Base-by-base conservation (phyloP, 2,329 filamentous ascomycete species). In the Trichoderma brevicompactum region DNA sequence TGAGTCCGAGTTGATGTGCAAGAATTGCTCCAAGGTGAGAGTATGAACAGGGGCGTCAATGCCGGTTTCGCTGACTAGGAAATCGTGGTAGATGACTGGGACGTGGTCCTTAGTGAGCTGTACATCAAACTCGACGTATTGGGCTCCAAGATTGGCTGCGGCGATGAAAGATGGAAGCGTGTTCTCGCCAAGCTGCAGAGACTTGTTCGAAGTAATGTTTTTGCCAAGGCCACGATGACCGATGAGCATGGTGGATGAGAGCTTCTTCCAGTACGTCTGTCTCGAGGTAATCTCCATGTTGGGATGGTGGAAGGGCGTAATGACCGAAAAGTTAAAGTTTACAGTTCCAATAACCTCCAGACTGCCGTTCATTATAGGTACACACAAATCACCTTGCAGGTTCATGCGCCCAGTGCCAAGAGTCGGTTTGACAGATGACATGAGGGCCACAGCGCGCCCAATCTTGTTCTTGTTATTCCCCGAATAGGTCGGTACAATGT, bases 51-150 rank as follows among this genome's bases (percentile, higher is more conserved):
- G 95, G 0, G 95, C 95, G 74, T 99, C 95, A 62, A 97, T 95
- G 9, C 96, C 95, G 0, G 95, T 98, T 79, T 99, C 95, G 74
- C 93, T 97, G 75, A 99, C 95, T 13, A 98, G 83, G 74, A 99
- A 99, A 77, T 99, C 95, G 75, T 99, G 95, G 75, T 99, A 99
- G 72, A 99, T 97, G 69, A 99, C 94, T 0, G 95, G 95, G 1
- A 99, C 93, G 72, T 96, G 93, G 74, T 99, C 95, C 74, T 99
- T 99, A n/a, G 95, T 99, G 44, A 99, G 82, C 75, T 99, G 95
- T 0, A 99, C 95, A 75, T 99, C 95, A 73, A 91, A 89, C 71
- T 89, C 87, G 53, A 90, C 87, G 70, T 89, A 90, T 64, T 89
- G 85, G 3, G 87, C 95, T 8, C 95, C 95, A 59, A 99, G 79